These are phyloP conservation scores for Lepidium aucheri DNA, from an alignment of 345 rosid species.

Conservation along the genomic window DNA sequence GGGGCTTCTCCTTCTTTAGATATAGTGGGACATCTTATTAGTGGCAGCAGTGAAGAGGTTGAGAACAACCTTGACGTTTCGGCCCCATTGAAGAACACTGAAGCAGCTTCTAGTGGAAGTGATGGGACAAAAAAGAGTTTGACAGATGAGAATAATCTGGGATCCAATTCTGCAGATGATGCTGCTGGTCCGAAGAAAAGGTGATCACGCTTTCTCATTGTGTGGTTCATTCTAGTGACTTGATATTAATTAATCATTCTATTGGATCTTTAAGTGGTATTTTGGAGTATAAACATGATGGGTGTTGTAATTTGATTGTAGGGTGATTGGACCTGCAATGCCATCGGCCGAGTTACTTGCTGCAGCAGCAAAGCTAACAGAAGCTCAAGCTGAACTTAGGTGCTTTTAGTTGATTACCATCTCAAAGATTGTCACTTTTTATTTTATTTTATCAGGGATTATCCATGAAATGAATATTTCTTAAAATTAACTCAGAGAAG, in stretches of 20 bases:
- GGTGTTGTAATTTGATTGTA: constrained; percentile 25
- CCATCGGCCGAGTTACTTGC: constrained; percentile 91
- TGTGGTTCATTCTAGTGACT: neutral
- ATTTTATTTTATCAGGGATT: neutral
- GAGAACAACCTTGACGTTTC: constrained; percentile 24
- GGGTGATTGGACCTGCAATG: constrained; percentile 90
- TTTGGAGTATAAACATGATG: neutral
- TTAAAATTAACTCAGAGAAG: constrained; percentile 45
- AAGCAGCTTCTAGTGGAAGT: constrained; percentile 6
- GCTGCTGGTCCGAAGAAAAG: constrained; percentile 55
- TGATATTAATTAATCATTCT: neutral
- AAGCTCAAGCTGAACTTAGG: constrained; percentile 89
- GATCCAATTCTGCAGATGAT: constrained; percentile 32
- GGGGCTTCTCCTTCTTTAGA: constrained; percentile 46
- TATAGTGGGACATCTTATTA: constrained; percentile 52
- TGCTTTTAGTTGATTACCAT: constrained; percentile 7
- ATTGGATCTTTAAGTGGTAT: neutral
- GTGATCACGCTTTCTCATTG: constrained; percentile 22
- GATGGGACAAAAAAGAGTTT: constrained; percentile 13
- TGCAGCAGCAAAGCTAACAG: constrained; percentile 92
- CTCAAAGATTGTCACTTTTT: neutral
- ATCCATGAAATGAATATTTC: neutral
- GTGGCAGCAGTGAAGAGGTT: constrained; percentile 28
- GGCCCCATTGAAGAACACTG: constrained; percentile 22
- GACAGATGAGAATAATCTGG: constrained; percentile 23